These are phyloP conservation scores for Agapanthus africanus DNA, from an alignment of 106 monocot species.

Conservation along the genomic window DNA sequence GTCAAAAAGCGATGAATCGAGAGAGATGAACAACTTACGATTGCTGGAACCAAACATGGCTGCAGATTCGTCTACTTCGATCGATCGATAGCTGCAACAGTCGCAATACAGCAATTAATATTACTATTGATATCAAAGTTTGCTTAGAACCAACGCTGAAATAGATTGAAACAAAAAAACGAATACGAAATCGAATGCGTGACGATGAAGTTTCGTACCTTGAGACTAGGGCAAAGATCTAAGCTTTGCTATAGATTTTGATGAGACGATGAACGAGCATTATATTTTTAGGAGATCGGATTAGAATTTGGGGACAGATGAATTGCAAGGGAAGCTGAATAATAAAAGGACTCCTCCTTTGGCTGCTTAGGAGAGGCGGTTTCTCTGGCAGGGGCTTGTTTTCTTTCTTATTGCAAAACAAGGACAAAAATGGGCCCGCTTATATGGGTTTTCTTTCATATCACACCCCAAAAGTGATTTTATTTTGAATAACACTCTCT, in stretches of 20 bases:
- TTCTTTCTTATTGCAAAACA: too few species aligned
- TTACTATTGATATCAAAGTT: background rate
- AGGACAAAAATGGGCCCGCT: too few species aligned
- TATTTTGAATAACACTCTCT: too few species aligned
- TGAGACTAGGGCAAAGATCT: background rate
- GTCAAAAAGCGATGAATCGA: background rate
- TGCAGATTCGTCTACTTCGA: constrained; percentile 7
- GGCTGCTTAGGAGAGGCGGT: too few species aligned
- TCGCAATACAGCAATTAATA: background rate
- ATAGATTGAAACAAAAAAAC: background rate
- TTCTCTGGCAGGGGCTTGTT: too few species aligned
- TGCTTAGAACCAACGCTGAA: constrained; percentile 20
- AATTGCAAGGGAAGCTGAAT: too few species aligned
- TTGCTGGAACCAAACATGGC: constrained; percentile 52
- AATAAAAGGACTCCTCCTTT: too few species aligned
- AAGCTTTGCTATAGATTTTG: background rate
- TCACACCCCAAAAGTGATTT: too few species aligned
- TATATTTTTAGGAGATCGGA: background rate
- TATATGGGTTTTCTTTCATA: too few species aligned
- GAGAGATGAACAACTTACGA: constrained; percentile 29
- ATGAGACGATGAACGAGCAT: background rate
- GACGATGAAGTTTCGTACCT: too few species aligned
- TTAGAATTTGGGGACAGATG: background rate
- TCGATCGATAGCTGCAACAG: constrained; percentile 6
- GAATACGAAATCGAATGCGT: too few species aligned